These are phyloP conservation scores for Aureobasidium uvarum DNA, from an alignment of 2,329 filamentous ascomycete genomes.

Conservation along the genomic window DNA sequence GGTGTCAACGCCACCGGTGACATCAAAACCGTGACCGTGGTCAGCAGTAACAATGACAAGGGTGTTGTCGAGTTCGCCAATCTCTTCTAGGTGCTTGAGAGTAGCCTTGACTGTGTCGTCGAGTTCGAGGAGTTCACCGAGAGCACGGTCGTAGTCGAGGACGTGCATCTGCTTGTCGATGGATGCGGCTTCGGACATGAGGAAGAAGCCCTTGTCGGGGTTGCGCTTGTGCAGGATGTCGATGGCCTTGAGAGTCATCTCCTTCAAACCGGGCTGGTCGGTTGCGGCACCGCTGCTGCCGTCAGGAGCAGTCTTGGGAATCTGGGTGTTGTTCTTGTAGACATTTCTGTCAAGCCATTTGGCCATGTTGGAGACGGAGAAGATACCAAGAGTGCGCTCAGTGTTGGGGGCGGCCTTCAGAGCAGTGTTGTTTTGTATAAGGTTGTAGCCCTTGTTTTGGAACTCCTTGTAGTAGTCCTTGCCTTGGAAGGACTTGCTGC, in stretches of 20 bases:
- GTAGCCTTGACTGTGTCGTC: conserved; percentile 80
- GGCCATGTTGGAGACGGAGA: conserved; percentile 70
- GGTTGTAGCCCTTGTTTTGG: conserved; percentile 66
- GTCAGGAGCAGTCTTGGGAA: conserved; percentile 65
- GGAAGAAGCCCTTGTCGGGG: conserved; percentile 67
- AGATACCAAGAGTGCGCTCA: conserved; percentile 71
- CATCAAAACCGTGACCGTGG: conserved; percentile 86
- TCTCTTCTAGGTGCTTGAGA: conserved; percentile 63
- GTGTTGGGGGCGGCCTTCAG: conserved; percentile 58
- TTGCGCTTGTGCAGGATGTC: conserved; percentile 67
- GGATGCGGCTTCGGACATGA: conserved; percentile 82
- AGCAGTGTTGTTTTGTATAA: conserved; percentile 72
- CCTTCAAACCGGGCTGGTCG: conserved; percentile 79
- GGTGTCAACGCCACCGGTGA: conserved; percentile 79
- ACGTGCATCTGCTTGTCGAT: conserved; percentile 90
- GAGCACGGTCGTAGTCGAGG: conserved; percentile 80
- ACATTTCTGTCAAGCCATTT: conserved; percentile 87
- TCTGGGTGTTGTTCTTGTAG: conserved; percentile 67
- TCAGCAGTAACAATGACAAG: conserved; percentile 81
- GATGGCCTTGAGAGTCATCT: conserved; percentile 86
- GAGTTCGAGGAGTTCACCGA: conserved; percentile 80
- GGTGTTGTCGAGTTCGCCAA: conserved; percentile 70
- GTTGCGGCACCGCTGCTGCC: conserved; percentile 63
- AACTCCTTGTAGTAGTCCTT: conserved; percentile 73
- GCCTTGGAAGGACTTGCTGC: conserved; percentile 61